These are phyloP conservation scores for Scheffersomyces cryptocercus DNA, from an alignment of 1,139 yeast genomes.

Conservation along the genomic window DNA sequence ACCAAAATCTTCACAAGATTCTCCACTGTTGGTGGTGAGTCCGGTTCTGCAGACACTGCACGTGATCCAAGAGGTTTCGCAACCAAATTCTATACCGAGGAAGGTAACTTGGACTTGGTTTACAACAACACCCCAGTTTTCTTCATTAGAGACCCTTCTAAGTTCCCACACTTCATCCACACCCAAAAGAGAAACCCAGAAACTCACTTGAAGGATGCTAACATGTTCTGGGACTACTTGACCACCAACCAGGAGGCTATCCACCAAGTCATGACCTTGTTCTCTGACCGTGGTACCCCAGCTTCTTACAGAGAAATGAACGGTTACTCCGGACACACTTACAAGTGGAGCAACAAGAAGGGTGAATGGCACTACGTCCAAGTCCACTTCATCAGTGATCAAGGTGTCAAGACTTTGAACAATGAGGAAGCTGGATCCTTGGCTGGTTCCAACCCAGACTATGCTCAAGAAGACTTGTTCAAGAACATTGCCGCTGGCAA, in stretches of 20 bases:
- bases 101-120: constrained; percentile 86
- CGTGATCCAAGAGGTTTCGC: constrained; percentile 92
- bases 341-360: constrained; percentile 65
- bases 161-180: constrained; percentile 88
- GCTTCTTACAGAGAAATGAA: constrained; percentile 64
- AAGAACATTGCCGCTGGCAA: constrained; percentile 60
- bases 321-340: constrained; percentile 78
- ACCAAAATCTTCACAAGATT: constrained; percentile 74
- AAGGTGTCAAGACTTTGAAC: constrained; percentile 58
- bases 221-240: constrained; percentile 76
- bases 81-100: constrained; percentile 81
- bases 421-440: constrained; percentile 58
- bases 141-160: constrained; percentile 82
- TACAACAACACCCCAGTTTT: constrained; percentile 89
- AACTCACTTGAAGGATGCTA: constrained; percentile 77
- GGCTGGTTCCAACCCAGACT: constrained; percentile 65
- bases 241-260: constrained; percentile 53
- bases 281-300: constrained; percentile 69
- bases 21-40: constrained; percentile 89
- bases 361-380: constrained; percentile 70
- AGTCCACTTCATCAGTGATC: constrained; percentile 62
- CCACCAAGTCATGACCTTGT: constrained; percentile 17
- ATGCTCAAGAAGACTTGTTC: constrained; percentile 58
- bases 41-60: constrained; percentile 81
- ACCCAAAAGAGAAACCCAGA: constrained; percentile 78